Evolutionary conservation across 1,284 basidiomycete species (phyloP).

Genomic region (Hemileia vastatrix): DNA sequence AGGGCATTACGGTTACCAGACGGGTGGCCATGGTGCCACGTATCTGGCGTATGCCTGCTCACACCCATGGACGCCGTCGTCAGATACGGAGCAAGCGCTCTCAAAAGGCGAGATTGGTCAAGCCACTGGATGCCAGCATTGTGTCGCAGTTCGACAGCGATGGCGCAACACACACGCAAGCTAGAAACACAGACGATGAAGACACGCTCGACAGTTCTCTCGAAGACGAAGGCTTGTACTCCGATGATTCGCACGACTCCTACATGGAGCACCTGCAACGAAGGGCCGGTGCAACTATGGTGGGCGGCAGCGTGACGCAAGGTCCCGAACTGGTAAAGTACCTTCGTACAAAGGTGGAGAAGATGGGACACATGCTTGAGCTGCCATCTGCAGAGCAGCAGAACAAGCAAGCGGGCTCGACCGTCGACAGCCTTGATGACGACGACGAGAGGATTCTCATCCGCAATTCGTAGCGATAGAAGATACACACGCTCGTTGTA

Average conservation of each 20-base stretch:
- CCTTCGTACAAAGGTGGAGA: constrained; percentile 80
- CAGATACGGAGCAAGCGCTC: constrained; percentile 5
- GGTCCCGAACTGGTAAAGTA: constrained; percentile 90
- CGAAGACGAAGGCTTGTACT: too few species aligned
- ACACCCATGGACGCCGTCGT: constrained; percentile 30
- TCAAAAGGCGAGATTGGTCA: too few species aligned
- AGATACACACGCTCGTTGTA: too few species aligned
- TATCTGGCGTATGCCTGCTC: constrained; percentile 56
- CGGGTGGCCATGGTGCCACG: constrained; percentile 89
- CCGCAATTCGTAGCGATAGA: too few species aligned
- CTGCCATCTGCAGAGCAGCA: constrained; percentile 50
- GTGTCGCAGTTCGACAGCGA: too few species aligned
- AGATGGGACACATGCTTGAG: constrained; percentile 89
- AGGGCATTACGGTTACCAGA: constrained; percentile 71
- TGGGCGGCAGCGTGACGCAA: constrained; percentile 67
- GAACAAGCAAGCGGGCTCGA: too few species aligned
- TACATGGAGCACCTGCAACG: constrained; percentile 48
- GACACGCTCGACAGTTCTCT: too few species aligned
- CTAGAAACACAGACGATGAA: too few species aligned
- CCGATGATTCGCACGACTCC: constrained; percentile 32
- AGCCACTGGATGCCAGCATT: background rate
- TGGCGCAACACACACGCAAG: too few species aligned
- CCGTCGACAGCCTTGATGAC: too few species aligned
- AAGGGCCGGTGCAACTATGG: constrained; percentile 64
- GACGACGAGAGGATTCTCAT: too few species aligned